Conservation (phyloP, 371 early-diverging fungal species). For the Batkoa obscura region DNA sequence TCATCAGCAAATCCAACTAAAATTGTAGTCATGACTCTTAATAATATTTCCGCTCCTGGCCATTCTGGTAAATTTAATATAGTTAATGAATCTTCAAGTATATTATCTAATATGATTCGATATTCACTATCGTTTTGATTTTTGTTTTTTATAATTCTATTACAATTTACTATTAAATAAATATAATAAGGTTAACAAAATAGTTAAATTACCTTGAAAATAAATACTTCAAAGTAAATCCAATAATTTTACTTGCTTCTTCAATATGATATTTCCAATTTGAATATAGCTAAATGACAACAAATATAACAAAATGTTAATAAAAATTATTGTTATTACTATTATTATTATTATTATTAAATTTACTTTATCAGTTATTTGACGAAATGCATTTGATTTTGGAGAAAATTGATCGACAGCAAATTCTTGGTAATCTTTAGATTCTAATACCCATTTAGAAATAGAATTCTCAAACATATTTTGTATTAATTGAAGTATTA, state of each 20-base stretch:
- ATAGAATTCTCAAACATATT: slow-evolving; percentile 20
- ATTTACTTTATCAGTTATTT: slow-evolving; percentile 3
- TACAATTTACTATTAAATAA: too few relatives aligned
- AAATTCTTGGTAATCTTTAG: not conserved
- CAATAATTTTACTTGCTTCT: slow-evolving; percentile 32
- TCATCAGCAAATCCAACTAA: slow-evolving; percentile 41
- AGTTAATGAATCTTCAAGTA: slow-evolving; percentile 49
- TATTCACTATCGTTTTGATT: slow-evolving; percentile 46
- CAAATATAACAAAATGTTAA: slow-evolving; percentile 7
- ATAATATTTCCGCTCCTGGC: slow-evolving; percentile 65
- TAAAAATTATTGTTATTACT: too few relatives aligned
- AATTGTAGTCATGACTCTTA: slow-evolving; percentile 34
- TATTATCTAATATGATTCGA: slow-evolving; percentile 36
- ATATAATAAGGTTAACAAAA: not conserved
- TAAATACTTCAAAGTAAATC: slow-evolving; percentile 40
- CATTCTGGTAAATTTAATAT: slow-evolving; percentile 77
- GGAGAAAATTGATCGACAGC: not conserved
- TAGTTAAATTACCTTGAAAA: slow-evolving; percentile 21
- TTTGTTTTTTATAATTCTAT: slow-evolving; percentile 30
- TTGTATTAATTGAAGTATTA: slow-evolving; percentile 66
- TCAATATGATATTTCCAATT: slow-evolving; percentile 21
- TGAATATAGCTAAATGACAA: slow-evolving; percentile 10
- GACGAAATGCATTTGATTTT: not conserved
- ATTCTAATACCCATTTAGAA: not conserved
- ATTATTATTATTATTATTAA: too few relatives aligned